phyloP scores from a whole-genome alignment of 2,329 filamentous ascomycete species.

The Colletotrichum noveboracense region DNA sequence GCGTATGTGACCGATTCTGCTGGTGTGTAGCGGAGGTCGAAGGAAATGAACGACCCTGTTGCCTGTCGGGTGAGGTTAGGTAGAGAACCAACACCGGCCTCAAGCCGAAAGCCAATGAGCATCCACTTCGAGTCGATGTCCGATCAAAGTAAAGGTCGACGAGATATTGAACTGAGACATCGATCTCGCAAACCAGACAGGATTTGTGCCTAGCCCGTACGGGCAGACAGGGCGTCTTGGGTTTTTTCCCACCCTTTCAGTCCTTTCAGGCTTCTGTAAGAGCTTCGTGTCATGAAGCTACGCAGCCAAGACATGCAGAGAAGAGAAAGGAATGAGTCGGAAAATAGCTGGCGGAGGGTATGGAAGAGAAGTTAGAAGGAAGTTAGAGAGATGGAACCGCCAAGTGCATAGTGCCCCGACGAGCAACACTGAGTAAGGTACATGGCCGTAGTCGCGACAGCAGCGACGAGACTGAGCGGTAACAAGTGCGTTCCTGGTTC shows the following conservation, averaged over 20 bases:
- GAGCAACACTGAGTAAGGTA: neutral
- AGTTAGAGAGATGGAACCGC: neutral
- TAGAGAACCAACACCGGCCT: neutral
- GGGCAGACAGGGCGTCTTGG: neutral
- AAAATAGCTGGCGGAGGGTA: neutral
- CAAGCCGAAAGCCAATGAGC: neutral
- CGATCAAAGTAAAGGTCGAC: neutral
- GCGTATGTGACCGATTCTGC: neutral
- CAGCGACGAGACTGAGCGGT: neutral
- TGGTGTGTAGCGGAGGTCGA: neutral
- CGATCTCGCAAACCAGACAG: neutral
- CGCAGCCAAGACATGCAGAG: neutral
- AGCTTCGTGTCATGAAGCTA: neutral
- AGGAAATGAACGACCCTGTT: neutral
- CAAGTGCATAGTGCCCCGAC: neutral
- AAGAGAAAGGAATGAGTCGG: neutral
- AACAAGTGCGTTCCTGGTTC: neutral
- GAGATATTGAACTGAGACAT: neutral
- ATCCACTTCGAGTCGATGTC: neutral
- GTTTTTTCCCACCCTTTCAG: neutral
- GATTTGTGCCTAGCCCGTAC: neutral
- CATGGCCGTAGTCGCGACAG: neutral
- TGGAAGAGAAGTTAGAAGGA: neutral
- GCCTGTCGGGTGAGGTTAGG: neutral
- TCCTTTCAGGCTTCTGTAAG: neutral